Evolutionary conservation across 1,139 yeast species (phyloP).

Genomic region (Candida labiduridarum): DNA sequence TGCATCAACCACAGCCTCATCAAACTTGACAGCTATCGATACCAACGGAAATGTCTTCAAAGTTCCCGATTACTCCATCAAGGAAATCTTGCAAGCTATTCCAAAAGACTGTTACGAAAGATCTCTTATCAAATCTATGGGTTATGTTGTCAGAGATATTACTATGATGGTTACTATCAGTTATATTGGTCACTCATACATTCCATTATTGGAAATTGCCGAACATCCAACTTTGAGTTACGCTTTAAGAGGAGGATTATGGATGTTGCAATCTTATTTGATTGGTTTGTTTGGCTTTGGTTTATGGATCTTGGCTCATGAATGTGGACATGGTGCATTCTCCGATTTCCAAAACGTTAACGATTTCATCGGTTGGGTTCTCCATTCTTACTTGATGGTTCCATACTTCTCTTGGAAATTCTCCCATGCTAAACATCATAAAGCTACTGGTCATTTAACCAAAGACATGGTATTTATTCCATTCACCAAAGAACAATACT

Average conservation of each 20-base stretch:
- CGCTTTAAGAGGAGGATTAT: constrained; percentile 35
- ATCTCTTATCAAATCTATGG: constrained; percentile 55
- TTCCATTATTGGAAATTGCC: constrained; percentile 36
- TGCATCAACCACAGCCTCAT: constrained; percentile 18
- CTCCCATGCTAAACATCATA: constrained; percentile 83
- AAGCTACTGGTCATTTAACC: constrained; percentile 80
- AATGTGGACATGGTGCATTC: constrained; percentile 89
- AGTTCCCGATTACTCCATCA: constrained; percentile 75
- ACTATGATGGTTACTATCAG: constrained; percentile 52
- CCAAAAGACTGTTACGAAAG: constrained; percentile 79
- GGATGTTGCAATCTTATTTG: constrained; percentile 41
- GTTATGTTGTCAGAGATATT: constrained; percentile 69
- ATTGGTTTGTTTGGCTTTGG: constrained; percentile 79
- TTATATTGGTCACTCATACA: constrained; percentile 53
- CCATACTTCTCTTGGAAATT: constrained; percentile 89
- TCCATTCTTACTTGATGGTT: constrained; percentile 76
- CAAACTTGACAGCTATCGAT: constrained; percentile 50
- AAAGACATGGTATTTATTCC: constrained; percentile 87
- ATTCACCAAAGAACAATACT: constrained; percentile 58
- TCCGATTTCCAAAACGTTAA: constrained; percentile 69
- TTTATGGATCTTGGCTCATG: constrained; percentile 86
- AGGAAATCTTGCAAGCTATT: constrained; percentile 70
- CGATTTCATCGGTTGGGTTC: constrained; percentile 79
- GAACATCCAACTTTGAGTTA: constrained; percentile 25
- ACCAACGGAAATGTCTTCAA: constrained; percentile 66